Percentiles rank a stretch among this genome's conserved stretches.
These are phyloP conservation scores for Apiotrichum porosum DNA, from an alignment of 1,284 basidiomycete species.

Conservation along the genomic window DNA sequence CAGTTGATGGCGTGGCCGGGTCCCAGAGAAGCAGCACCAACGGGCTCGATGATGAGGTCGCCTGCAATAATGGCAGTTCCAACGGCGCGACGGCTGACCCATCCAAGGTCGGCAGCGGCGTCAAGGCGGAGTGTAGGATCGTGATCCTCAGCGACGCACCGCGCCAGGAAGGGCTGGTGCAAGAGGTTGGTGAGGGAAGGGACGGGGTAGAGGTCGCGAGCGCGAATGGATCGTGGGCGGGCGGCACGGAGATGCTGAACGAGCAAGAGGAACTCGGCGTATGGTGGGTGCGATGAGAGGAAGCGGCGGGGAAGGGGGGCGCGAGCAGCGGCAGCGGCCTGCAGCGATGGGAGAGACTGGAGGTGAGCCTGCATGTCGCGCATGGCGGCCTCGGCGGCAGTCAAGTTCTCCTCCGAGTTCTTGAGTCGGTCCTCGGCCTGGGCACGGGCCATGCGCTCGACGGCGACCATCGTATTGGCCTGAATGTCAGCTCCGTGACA, in stretches of 20 bases:
- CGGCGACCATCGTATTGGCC: conserved; percentile 89
- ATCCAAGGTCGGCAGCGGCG: conserved; percentile 87
- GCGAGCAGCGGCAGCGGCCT: not conserved
- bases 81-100: conserved; percentile 84
- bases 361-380: conserved; percentile 77
- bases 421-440: conserved; percentile 76
- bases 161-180: conserved; percentile 75
- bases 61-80: conserved; percentile 79
- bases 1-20: conserved; percentile 51
- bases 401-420: conserved; percentile 72
- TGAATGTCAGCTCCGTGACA: conserved; percentile 36
- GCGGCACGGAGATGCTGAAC: conserved; percentile 72
- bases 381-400: conserved; percentile 79
- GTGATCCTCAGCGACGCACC: conserved; percentile 80
- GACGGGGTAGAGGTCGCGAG: conserved; percentile 44
- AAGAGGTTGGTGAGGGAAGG: conserved; percentile 67
- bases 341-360: conserved; percentile 55
- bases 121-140: conserved; percentile 91
- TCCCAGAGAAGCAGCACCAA: conserved; percentile 46
- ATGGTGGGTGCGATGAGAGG: conserved; percentile 68
- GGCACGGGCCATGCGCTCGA: conserved; percentile 70
- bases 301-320: conserved; percentile 46
- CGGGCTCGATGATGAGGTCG: conserved; percentile 83
- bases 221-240: conserved; percentile 50
- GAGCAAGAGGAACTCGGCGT: conserved; percentile 79